phyloP scores from a whole-genome alignment of 345 rosid genomes.

The Linum usitatissimum region DNA sequence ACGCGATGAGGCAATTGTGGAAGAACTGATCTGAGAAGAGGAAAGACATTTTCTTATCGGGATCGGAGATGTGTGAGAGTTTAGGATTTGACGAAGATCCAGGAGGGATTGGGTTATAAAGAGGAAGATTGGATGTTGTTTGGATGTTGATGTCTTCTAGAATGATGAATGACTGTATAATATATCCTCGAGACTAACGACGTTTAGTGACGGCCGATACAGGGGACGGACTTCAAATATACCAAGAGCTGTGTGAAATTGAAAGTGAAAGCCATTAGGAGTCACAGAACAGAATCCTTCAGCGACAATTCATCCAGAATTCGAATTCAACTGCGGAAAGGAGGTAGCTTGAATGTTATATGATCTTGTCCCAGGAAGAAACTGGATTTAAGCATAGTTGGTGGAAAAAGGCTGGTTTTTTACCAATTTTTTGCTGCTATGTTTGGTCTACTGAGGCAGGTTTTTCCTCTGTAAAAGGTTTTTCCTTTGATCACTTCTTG shows the following conservation, averaged over 20 bases:
- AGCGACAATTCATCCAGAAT: background rate
- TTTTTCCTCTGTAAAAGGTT: too few species aligned
- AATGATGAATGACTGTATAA: background rate
- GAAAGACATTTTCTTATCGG: conserved; percentile 6
- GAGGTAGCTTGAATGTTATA: too few species aligned
- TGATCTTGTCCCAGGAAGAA: background rate
- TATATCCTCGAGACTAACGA: background rate
- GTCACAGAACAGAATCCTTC: too few species aligned
- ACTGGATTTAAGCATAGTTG: background rate
- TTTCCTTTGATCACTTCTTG: too few species aligned
- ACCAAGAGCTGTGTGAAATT: too few species aligned
- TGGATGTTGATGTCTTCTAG: background rate
- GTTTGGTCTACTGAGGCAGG: too few species aligned
- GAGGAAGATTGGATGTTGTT: background rate
- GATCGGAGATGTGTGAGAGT: background rate
- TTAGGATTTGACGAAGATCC: background rate
- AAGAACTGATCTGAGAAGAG: conserved; percentile 40
- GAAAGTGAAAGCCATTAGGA: too few species aligned
- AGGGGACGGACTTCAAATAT: background rate
- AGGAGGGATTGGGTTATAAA: background rate
- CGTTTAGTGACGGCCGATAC: background rate
- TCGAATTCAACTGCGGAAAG: too few species aligned
- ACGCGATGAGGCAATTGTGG: conserved; percentile 34
- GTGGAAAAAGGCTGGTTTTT: too few species aligned
- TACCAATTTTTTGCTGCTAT: too few species aligned